A percentile compares a stretch with the other conserved stretches of the same genome.
Evolutionary conservation across 331 rosid species (phyloP).

Genomic region (Malus hybrid): DNA sequence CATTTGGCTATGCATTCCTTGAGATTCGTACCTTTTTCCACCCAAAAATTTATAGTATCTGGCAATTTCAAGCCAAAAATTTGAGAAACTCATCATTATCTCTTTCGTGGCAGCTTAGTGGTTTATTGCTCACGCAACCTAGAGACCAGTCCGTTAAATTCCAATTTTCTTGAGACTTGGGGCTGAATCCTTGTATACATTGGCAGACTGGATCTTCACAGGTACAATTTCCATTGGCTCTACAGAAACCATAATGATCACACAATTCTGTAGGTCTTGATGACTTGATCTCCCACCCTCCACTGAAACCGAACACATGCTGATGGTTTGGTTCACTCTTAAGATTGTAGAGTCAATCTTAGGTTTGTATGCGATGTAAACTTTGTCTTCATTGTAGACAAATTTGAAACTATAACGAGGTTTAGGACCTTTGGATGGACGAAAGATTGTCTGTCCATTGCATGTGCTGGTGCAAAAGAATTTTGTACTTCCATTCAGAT

Average conservation of each 20-base stretch:
- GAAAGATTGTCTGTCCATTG: too few species aligned
- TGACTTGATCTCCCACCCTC: slow-evolving; percentile 4
- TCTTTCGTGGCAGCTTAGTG: slow-evolving; percentile 19
- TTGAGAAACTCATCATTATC: slow-evolving; percentile 21
- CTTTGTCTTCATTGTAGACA: slow-evolving; percentile 21
- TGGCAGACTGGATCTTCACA: slow-evolving; percentile 28
- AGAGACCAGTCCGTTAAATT: slow-evolving; percentile 23
- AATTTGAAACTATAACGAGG: slow-evolving; percentile 16
- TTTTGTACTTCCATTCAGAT: slow-evolving; percentile 20
- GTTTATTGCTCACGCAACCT: slow-evolving; percentile 30
- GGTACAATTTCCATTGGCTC: slow-evolving; percentile 31
- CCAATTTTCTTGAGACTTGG: slow-evolving; percentile 28
- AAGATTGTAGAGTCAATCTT: not conserved
- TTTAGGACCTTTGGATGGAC: too few species aligned
- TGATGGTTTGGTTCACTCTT: slow-evolving; percentile 14
- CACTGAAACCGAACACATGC: slow-evolving; percentile 13
- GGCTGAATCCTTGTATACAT: slow-evolving; percentile 44
- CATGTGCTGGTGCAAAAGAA: slow-evolving; percentile 44
- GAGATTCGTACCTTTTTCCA: slow-evolving; percentile 21
- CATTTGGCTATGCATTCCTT: slow-evolving; percentile 34
- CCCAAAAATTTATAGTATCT: slow-evolving; percentile 23
- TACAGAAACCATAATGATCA: slow-evolving; percentile 33
- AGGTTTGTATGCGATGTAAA: slow-evolving; percentile 21
- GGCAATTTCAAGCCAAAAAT: slow-evolving; percentile 37
- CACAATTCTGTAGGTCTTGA: slow-evolving; percentile 31